phyloP scores from a whole-genome alignment of 805 yeast genomes.

The Barnettozyma botsteinii region DNA sequence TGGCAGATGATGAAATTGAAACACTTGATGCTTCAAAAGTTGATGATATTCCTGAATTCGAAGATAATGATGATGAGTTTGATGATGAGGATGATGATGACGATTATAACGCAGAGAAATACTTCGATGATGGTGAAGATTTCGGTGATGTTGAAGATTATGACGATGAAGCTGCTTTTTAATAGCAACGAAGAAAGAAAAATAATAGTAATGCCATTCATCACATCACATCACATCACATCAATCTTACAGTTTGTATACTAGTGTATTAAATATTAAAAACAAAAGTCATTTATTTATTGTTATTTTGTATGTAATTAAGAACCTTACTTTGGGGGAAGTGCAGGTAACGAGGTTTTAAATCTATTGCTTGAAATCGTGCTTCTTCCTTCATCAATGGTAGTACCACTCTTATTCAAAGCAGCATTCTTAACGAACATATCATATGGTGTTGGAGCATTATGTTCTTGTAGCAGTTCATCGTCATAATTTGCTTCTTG shows the following conservation, averaged over 20 bases:
- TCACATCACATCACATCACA: too few relatives aligned
- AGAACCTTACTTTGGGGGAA: too few relatives aligned
- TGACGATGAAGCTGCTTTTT: constrained; percentile 60
- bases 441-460: constrained; percentile 46
- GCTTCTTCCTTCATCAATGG: background rate
- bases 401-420: background rate
- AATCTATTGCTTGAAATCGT: constrained; percentile 9
- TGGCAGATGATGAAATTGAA: constrained; percentile 52
- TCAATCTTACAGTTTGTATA: too few relatives aligned
- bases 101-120: constrained; percentile 48
- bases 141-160: constrained; percentile 43
- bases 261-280: constrained; percentile 1
- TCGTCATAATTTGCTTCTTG: constrained; percentile 25
- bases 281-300: background rate
- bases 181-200: constrained; percentile 9
- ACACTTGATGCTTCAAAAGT: constrained; percentile 40
- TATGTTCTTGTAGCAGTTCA: constrained; percentile 29
- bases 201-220: constrained; percentile 2
- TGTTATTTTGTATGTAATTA: too few relatives aligned
- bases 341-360: constrained; percentile 19
- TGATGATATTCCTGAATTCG: constrained; percentile 26
- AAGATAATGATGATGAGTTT: constrained; percentile 49
- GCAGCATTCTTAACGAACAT: constrained; percentile 11
- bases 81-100: constrained; percentile 27
- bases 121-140: constrained; percentile 47